These are phyloP conservation scores for Clonostachys rosea DNA, from an alignment of 2,329 filamentous ascomycete genomes.

Conservation along the genomic window DNA sequence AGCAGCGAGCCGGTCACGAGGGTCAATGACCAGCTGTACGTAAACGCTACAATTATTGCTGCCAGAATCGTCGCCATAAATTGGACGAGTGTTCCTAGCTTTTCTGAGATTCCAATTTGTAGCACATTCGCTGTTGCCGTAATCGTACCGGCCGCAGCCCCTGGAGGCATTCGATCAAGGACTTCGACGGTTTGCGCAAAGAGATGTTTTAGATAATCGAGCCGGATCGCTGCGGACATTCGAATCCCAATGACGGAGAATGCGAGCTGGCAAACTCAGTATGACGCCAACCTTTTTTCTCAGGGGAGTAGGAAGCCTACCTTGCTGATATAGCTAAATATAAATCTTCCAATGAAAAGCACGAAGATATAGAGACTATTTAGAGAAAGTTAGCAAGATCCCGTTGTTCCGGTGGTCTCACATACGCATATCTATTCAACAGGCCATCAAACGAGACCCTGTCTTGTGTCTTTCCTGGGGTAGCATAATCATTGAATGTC, in stretches of 20 bases:
- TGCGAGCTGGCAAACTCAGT: no score
- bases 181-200: constrained; percentile 48
- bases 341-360: constrained; percentile 50
- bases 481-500: constrained; percentile 45
- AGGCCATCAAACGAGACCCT: constrained; percentile 7
- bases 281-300: constrained; percentile 12
- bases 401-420: constrained; percentile 2
- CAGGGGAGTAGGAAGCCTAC: constrained; percentile 24
- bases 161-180: constrained; percentile 39
- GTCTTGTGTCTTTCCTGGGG: constrained; percentile 41
- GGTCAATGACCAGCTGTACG: constrained; percentile 33
- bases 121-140: constrained; percentile 13
- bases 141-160: constrained; percentile 37
- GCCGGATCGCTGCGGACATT: constrained; percentile 25
- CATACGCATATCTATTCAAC: constrained; percentile 40
- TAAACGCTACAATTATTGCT: constrained; percentile 32
- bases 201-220: constrained; percentile 28
- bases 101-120: constrained; percentile 43
- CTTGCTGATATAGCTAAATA: constrained; percentile 46
- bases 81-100: constrained; percentile 34
- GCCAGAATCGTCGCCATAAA: constrained; percentile 30
- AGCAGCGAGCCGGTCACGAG: constrained; percentile 34
- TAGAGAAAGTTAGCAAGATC: not conserved
- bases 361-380: constrained; percentile 50
- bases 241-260: constrained; percentile 21